Evolutionary conservation across 176 grass and related monocot species (phyloP).

Genomic region (Hordeum marinum): DNA sequence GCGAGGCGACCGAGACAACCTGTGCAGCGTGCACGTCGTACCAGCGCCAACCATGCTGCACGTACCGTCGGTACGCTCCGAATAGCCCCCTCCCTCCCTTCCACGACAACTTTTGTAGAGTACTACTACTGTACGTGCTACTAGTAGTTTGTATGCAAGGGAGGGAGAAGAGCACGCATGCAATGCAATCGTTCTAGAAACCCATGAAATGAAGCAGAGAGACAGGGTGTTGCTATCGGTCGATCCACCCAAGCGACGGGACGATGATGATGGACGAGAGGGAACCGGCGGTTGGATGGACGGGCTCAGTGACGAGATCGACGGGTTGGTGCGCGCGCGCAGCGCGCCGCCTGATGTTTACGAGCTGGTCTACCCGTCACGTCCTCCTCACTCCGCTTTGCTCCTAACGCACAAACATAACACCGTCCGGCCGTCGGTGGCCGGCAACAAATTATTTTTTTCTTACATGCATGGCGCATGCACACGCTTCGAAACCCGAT

Average conservation of each 20-base stretch:
- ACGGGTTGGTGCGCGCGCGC: constrained; percentile 2
- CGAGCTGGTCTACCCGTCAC: neutral
- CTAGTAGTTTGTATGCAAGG: no score
- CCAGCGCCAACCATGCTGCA: no score
- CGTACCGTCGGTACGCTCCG: no score
- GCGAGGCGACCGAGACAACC: neutral
- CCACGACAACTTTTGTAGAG: neutral
- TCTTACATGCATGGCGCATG: neutral
- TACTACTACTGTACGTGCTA: no score
- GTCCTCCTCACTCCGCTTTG: neutral
- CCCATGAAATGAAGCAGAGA: neutral
- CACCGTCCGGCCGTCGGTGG: constrained; percentile 20
- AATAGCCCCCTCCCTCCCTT: neutral
- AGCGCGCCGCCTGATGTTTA: neutral
- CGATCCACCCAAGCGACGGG: neutral
- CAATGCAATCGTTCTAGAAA: neutral
- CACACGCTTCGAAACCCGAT: neutral
- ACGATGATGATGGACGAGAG: neutral
- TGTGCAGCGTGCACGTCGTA: no score
- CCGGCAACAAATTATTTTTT: neutral
- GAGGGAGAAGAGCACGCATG: no score
- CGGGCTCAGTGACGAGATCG: neutral
- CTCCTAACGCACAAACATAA: neutral
- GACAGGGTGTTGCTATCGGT: neutral
- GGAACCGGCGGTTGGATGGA: neutral